Evolutionary conservation across 1,284 basidiomycete species (phyloP), one percentile per base, ranked within the genome.

Genomic region (Schizopora paradoxa): DNA sequence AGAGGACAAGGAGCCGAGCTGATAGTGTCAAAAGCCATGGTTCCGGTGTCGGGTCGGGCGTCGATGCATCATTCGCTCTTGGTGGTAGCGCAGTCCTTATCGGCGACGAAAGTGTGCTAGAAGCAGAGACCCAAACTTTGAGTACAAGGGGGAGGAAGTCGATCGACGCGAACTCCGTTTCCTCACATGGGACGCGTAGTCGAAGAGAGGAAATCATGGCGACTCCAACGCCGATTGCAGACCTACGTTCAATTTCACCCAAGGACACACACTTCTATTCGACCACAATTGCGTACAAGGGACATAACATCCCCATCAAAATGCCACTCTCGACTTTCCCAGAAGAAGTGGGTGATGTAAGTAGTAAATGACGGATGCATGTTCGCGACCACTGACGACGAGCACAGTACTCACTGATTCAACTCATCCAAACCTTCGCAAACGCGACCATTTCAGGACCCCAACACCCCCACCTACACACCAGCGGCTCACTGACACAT

Each of bases 191-290:
- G 49, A 58, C 52, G 47, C 62, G 57, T 29, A 47, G 40, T 44
- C 56, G 26, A 47, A 53, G 34, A 39, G 35, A 35, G 28, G 49
- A 51, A 14, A 36, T 43, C 16, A 14, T 38, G 18, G 48, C 61
- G 13, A 65, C 66, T 48, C 67, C 69, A 38, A 61, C 70, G 11
- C 64, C 69, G 36, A 63, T 22, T 40, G 25, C 62, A 48, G 74
- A 76, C 48, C 58, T 64, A 21, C 64, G 70, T 45, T 52, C 64
- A 32, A 68, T 75, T 46, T 66, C 74, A 50, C 73, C 79, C 19
- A 86, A 87, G 55, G 95, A 98, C 72, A 97, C 93, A 35, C 93
- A 96, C 63, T 95, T 88, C 59, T 96, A 81, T 65, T 85, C 93
- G 58, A 91, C 92, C 0, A 75, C 76, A 7, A 86, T 94, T 45